phyloP scores from a whole-genome alignment of 345 rosid genomes.

The Iberis pinnata region DNA sequence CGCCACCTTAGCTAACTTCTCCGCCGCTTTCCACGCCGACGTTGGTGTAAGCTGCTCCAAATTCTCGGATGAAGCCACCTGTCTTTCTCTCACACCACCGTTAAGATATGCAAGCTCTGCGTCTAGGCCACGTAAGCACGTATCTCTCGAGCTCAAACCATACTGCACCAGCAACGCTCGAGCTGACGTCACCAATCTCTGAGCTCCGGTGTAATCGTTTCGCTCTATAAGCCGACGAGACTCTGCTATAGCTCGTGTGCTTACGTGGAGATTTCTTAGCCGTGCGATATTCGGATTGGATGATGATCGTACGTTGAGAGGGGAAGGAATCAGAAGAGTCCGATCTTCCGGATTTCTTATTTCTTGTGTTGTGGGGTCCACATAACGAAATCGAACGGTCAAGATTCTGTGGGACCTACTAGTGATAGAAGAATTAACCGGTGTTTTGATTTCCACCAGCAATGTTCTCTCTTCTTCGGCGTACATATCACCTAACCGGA shows the following conservation, averaged over 20 bases:
- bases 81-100: constrained; percentile 28
- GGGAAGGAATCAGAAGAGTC: constrained; percentile 42
- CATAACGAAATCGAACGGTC: constrained; percentile 58
- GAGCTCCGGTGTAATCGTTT: constrained; percentile 48
- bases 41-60: constrained; percentile 72
- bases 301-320: constrained; percentile 45
- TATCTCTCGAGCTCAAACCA: constrained; percentile 36
- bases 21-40: constrained; percentile 93
- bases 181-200: constrained; percentile 62
- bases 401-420: constrained; percentile 49
- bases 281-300: constrained; percentile 40
- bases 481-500: constrained; percentile 66
- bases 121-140: constrained; percentile 49
- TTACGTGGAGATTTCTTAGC: constrained; percentile 63
- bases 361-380: constrained; percentile 49
- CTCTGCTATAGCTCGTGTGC: constrained; percentile 69
- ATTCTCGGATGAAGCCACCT: constrained; percentile 23
- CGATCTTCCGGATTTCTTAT: constrained; percentile 39
- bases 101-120: constrained; percentile 58
- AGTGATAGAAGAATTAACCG: constrained; percentile 25
- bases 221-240: constrained; percentile 55
- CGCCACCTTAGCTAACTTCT: constrained; percentile 83
- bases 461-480: constrained; percentile 67
- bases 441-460: constrained; percentile 56
- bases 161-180: constrained; percentile 53